A percentile compares a stretch with the other conserved stretches of the same genome.
phyloP scores from a whole-genome alignment of 371 early-diverging fungal species.

The Rhizomucor miehei region DNA sequence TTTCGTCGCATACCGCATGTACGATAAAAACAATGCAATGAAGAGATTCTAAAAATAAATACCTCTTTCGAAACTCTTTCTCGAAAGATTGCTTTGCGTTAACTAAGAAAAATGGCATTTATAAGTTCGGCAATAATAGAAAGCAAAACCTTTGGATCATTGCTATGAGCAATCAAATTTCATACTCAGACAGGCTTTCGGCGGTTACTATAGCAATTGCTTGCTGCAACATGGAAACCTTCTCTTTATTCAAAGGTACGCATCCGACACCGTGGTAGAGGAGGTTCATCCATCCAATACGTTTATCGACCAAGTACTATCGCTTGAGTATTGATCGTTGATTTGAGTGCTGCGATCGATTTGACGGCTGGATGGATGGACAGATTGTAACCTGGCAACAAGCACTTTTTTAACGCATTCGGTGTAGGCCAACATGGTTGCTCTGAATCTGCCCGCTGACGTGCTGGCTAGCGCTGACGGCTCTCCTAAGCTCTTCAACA shows the following conservation, averaged over 20 bases:
- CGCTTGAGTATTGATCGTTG: not conserved
- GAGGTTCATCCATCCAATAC: slow-evolving; percentile 4
- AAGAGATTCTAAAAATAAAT: slow-evolving; percentile 51
- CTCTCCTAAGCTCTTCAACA: slow-evolving; percentile 84
- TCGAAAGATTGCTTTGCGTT: not conserved
- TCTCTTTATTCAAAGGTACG: slow-evolving; percentile 10
- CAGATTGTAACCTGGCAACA: not conserved
- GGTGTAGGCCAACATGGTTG: slow-evolving; percentile 49
- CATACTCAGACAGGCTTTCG: not conserved
- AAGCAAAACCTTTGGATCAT: not conserved
- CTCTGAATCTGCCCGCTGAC: slow-evolving; percentile 66
- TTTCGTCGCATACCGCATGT: slow-evolving; percentile 56
- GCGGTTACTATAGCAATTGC: not conserved
- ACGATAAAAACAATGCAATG: slow-evolving; percentile 59
- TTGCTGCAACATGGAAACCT: not conserved
- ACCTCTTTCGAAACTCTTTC: not conserved
- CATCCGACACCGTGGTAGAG: not conserved
- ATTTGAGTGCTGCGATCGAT: not conserved
- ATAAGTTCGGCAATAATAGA: too few species aligned
- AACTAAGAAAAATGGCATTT: too few species aligned
- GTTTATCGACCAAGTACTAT: not conserved
- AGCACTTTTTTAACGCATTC: not conserved
- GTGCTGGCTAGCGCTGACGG: slow-evolving; percentile 59
- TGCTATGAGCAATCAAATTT: not conserved
- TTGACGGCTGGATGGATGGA: slow-evolving; percentile 3